Conservation (phyloP, 805 yeast species). For the Ogataea pini region DNA sequence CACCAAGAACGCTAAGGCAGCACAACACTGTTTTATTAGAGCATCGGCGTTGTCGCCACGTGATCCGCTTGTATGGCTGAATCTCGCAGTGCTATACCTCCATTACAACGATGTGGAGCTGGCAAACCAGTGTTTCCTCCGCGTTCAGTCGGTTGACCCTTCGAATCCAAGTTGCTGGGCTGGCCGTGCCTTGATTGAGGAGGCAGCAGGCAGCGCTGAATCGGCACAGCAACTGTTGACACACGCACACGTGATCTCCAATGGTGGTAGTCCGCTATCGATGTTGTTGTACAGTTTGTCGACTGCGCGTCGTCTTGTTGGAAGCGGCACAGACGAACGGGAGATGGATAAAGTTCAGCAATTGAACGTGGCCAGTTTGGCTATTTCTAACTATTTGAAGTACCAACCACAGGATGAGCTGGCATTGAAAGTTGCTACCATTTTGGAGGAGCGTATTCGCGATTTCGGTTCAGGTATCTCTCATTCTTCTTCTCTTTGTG, state of each 20-base stretch:
- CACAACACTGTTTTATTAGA: conserved; percentile 92
- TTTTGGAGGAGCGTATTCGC: conserved; percentile 69
- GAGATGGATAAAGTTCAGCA: conserved; percentile 64
- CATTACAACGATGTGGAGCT: conserved; percentile 66
- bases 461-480: conserved; percentile 56
- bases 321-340: conserved; percentile 43
- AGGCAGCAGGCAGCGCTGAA: conserved; percentile 47
- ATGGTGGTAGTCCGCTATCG: conserved; percentile 68
- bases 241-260: conserved; percentile 77
- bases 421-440: conserved; percentile 57
- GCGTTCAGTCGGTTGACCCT: conserved; percentile 83
- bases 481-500: conserved; percentile 48
- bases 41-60: conserved; percentile 70
- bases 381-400: conserved; percentile 65
- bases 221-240: conserved; percentile 63
- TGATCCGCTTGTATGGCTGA: conserved; percentile 74
- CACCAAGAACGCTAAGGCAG: conserved; percentile 60
- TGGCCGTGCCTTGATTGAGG: conserved; percentile 72
- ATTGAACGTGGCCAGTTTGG: conserved; percentile 62
- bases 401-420: conserved; percentile 56
- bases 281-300: conserved; percentile 71
- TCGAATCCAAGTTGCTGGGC: conserved; percentile 76
- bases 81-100: conserved; percentile 76
- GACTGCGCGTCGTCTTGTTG: conserved; percentile 48
- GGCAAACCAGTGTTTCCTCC: conserved; percentile 68